These are phyloP conservation scores for Ganoderma leucocontextum DNA, from an alignment of 1,284 basidiomycete genomes.

Conservation along the genomic window DNA sequence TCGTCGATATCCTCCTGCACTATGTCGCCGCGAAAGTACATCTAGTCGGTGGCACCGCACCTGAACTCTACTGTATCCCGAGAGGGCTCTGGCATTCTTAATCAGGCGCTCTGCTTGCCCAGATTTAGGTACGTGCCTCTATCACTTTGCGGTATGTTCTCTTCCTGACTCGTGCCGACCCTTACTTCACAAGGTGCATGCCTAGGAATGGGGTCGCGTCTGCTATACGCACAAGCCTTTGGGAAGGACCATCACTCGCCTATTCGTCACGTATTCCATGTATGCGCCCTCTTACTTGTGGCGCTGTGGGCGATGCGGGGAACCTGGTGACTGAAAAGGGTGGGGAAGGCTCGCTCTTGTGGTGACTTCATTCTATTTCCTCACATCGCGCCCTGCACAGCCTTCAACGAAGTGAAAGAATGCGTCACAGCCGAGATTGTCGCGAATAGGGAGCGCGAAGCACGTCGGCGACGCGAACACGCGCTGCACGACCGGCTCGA, in stretches of 20 bases:
- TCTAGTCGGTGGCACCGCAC: constrained; percentile 14
- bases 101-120: constrained; percentile 20
- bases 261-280: constrained; percentile 30
- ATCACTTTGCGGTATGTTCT: not conserved
- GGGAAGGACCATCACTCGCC: constrained; percentile 26
- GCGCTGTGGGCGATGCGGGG: constrained; percentile 29
- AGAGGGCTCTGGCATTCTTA: constrained; percentile 23
- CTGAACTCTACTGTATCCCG: constrained; percentile 20
- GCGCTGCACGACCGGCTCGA: too few species aligned
- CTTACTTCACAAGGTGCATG: constrained; percentile 23
- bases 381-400: constrained; percentile 18
- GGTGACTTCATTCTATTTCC: not conserved
- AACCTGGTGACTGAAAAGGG: constrained; percentile 25
- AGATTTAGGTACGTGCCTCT: constrained; percentile 25
- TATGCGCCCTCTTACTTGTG: constrained; percentile 32
- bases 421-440: constrained; percentile 12
- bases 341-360: constrained; percentile 13
- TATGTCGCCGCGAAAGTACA: constrained; percentile 17
- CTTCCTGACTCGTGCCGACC: too few species aligned
- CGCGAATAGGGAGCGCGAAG: too few species aligned
- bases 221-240: constrained; percentile 13
- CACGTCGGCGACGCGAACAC: too few species aligned
- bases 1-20: too few species aligned
- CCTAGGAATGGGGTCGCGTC: constrained; percentile 14
- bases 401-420: constrained; percentile 26